Percentiles rank a stretch among this genome's conserved stretches.
Conservation (phyloP, 2,329 filamentous ascomycete genomes). For the Colletotrichum plurivorum region DNA sequence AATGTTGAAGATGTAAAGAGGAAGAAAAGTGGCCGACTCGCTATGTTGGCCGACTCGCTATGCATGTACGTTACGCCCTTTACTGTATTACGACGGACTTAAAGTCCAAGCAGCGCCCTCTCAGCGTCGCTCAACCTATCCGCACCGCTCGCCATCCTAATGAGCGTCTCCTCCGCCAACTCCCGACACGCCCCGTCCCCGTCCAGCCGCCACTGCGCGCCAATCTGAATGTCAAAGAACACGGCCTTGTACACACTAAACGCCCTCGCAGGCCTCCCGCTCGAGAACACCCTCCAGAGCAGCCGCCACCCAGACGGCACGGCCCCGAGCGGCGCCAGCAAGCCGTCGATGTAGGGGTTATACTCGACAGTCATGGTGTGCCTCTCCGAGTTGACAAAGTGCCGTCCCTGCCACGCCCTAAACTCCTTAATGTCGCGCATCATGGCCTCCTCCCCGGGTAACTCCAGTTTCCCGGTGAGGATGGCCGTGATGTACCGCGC, state of each 20-base stretch:
- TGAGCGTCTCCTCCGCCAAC: constrained; percentile 50
- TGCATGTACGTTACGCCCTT: no score
- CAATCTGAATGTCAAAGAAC: constrained; percentile 53
- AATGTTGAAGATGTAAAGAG: no score
- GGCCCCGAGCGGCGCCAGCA: constrained; percentile 51
- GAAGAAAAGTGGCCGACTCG: no score
- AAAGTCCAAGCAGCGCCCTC: constrained; percentile 31
- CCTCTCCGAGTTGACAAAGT: constrained; percentile 50
- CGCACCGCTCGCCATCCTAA: constrained; percentile 46
- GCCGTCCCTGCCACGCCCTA: constrained; percentile 45
- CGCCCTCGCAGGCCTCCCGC: constrained; percentile 45
- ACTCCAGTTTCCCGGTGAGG: constrained; percentile 45
- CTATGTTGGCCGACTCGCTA: no score
- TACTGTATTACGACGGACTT: neutral
- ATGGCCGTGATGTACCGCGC: constrained; percentile 50
- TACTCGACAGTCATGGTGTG: constrained; percentile 47
- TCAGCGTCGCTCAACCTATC: constrained; percentile 46
- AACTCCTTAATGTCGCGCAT: constrained; percentile 44
- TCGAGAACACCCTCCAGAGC: constrained; percentile 44
- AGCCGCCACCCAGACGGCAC: constrained; percentile 48
- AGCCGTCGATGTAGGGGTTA: constrained; percentile 50
- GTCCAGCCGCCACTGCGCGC: constrained; percentile 53
- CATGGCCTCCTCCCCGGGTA: constrained; percentile 47
- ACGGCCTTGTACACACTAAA: constrained; percentile 49
- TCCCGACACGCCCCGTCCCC: constrained; percentile 48